Evolutionary conservation across 2,329 filamentous ascomycete genomes (phyloP), one percentile per base, ranked within the genome.

Genomic region (Magnaporthiopsis poae): DNA sequence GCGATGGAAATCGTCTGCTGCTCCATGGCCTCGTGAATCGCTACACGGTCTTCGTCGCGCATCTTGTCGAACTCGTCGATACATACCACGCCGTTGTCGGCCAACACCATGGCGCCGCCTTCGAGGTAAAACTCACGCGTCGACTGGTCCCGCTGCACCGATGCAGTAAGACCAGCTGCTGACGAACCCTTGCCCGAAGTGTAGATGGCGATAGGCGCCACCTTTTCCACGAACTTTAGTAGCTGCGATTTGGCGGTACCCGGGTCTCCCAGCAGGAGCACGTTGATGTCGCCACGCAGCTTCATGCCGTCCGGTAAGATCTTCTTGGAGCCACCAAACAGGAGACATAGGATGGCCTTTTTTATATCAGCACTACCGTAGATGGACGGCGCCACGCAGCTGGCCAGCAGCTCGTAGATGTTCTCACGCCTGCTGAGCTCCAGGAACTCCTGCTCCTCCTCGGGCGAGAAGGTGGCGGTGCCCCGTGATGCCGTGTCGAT

Each of bases 51-150:
- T 77, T 99, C 95, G 75, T 99, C 95, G 69, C 95, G 86, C 95
- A 99, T 99, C 82, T 99, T 99, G 81, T 99, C 95, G 75, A 99
- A 99, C 79, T 99, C 95, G 75, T 99, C 95, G 72, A 99, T 99
- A 77, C 95, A 98, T 12, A 98, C 95, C 0, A 98, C 94, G 72
- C 95, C 95, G 2, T 93, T 93, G 71, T 99, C 95, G 4, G 95
- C 95, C 25, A 99, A 86, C 3, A 99, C 95, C 95, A 99, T 98
- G 39, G 95, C 95, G 78, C 95, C 95, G 62, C 95, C 95, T 81
- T 99, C 95, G 0, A 99, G 87, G 74, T 98, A 99, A 77, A 99
- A 99, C 76, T 99, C 95, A 65, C 95, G 86, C 0, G 94, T 97
- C 18, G 88, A 90, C 18, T 91, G 88, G 74, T 99, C 95, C 67